Evolutionary conservation across 805 yeast genomes (phyloP).

Genomic region (Henningerozyma blattae): DNA sequence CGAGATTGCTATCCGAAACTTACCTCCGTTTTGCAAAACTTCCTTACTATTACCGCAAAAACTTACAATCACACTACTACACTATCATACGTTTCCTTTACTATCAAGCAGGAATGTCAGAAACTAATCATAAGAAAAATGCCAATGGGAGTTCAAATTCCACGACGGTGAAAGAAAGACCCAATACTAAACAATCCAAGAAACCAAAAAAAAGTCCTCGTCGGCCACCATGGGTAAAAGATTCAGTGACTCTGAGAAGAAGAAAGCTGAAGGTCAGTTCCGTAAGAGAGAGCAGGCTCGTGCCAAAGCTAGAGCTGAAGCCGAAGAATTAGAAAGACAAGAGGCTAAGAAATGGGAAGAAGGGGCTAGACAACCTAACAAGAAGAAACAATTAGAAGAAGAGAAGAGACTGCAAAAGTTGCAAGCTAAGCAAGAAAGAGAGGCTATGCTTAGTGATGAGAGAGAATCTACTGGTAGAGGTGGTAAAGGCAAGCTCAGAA

Average conservation of each 20-base stretch:
- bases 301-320: conserved; percentile 16
- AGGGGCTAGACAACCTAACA: conserved; percentile 17
- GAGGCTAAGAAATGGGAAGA: conserved; percentile 25
- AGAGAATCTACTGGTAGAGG: conserved; percentile 18
- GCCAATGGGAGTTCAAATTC: too few relatives aligned
- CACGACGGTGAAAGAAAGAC: too few relatives aligned
- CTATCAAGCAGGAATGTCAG: too few relatives aligned
- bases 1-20: too few relatives aligned
- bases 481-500: conserved; percentile 17
- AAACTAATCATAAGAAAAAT: too few relatives aligned
- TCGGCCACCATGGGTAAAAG: conserved; percentile 28
- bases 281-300: conserved; percentile 23
- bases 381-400: conserved; percentile 21
- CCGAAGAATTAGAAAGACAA: conserved; percentile 17
- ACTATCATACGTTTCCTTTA: too few relatives aligned
- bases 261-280: conserved; percentile 25
- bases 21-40: too few relatives aligned
- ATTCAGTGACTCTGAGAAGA: conserved; percentile 24
- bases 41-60: too few relatives aligned
- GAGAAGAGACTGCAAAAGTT: conserved; percentile 21
- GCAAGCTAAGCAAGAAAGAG: conserved; percentile 22
- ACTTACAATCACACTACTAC: too few relatives aligned
- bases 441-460: conserved; percentile 23
- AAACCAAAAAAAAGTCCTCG: too few relatives aligned
- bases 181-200: too few relatives aligned